A percentile compares a stretch with the other conserved stretches of the same genome.
These are phyloP conservation scores for Raffaelea arxii DNA, from an alignment of 2,329 filamentous ascomycete species.

Conservation along the genomic window DNA sequence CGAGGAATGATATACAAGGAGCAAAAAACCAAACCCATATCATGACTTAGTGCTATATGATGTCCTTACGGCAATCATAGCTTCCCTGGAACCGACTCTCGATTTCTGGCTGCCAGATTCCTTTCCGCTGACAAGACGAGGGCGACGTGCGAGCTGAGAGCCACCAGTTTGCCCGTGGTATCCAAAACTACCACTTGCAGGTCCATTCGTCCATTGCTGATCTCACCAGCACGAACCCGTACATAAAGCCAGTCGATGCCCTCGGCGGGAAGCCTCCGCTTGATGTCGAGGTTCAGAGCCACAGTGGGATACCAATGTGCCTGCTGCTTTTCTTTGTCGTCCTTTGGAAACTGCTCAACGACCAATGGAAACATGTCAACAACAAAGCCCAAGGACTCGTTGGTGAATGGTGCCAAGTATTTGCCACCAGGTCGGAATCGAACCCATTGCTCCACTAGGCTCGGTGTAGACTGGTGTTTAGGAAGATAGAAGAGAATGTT, in stretches of 20 bases:
- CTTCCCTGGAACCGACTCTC: too few species aligned
- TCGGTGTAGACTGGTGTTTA: constrained; percentile 9
- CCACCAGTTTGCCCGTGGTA: constrained; percentile 52
- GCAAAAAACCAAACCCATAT: too few species aligned
- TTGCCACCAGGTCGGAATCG: constrained; percentile 47
- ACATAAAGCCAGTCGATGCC: constrained; percentile 66
- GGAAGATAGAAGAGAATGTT: constrained; percentile 24
- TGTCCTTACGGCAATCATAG: too few species aligned
- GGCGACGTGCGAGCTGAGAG: constrained; percentile 57
- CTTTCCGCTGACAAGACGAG: constrained; percentile 54
- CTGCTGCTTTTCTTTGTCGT: background rate
- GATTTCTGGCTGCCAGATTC: too few species aligned
- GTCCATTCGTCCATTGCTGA: constrained; percentile 65
- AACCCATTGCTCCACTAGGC: constrained; percentile 56
- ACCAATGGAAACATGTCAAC: constrained; percentile 61
- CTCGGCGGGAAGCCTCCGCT: constrained; percentile 56
- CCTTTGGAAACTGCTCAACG: constrained; percentile 37
- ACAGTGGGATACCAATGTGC: constrained; percentile 68
- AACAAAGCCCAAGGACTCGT: constrained; percentile 54
- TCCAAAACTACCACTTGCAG: constrained; percentile 61
- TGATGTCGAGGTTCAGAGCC: constrained; percentile 65
- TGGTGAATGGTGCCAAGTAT: constrained; percentile 58
- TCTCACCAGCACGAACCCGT: constrained; percentile 53
- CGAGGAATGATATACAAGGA: too few species aligned
- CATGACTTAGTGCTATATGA: too few species aligned